Percentiles rank a stretch among this genome's conserved stretches.
These are phyloP conservation scores for Biscutella laevigata DNA, from an alignment of 441 rosid genomes.

Conservation along the genomic window DNA sequence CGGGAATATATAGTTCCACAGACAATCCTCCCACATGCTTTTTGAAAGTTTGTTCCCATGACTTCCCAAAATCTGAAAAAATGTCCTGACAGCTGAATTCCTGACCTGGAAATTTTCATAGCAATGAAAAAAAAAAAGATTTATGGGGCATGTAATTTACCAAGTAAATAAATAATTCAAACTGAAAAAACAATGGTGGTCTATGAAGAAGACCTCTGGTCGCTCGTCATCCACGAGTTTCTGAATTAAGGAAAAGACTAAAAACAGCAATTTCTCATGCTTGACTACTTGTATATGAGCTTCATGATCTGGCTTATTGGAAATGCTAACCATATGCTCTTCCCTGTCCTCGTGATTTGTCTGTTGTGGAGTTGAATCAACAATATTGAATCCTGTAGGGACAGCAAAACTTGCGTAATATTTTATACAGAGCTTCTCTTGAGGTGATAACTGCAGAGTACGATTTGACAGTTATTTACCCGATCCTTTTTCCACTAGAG, in stretches of 20 bases:
- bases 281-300: constrained; percentile 33
- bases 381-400: constrained; percentile 32
- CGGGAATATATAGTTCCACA: constrained; percentile 94
- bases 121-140: not conserved
- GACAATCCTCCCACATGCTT: constrained; percentile 98
- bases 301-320: constrained; percentile 32
- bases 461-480: constrained; percentile 32
- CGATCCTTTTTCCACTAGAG: constrained; percentile 46
- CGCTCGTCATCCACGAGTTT: constrained; percentile 94
- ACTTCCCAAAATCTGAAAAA: constrained; percentile 91
- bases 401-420: constrained; percentile 1
- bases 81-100: constrained; percentile 94
- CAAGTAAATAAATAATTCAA: not conserved
- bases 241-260: constrained; percentile 87
- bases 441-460: constrained; percentile 9
- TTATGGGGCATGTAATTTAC: constrained; percentile 8
- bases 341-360: constrained; percentile 41
- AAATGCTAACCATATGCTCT: constrained; percentile 24
- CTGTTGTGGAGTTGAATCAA: constrained; percentile 29
- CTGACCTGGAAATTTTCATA: constrained; percentile 53
- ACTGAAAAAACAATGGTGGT: constrained; percentile 12
- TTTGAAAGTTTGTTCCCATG: constrained; percentile 92
- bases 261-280: constrained; percentile 63
- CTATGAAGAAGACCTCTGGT: constrained; percentile 66
- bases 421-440: not conserved